Base-by-base conservation (phyloP, 2,329 filamentous ascomycete species). In the Colletotrichum camelliae region DNA sequence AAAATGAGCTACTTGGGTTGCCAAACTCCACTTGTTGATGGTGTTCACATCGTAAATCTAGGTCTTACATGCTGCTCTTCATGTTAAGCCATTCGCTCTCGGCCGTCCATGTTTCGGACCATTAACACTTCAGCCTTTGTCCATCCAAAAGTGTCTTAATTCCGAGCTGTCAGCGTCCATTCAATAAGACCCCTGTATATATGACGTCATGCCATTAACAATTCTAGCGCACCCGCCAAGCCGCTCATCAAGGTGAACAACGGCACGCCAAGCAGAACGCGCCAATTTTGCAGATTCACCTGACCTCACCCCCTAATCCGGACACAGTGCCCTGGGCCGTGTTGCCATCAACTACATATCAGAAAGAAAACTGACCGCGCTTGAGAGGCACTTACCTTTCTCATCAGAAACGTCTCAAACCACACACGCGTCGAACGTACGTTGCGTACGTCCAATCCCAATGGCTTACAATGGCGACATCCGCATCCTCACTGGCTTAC, bases 401-500 rank as follows among this genome's bases (percentile, higher is more conserved):
- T 31, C 3, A 9, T 35, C 58, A 2, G 1, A 35, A 35, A 0
- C 1, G 12, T 35, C 12, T 24, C 61, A 16, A 29, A 16, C n/a
- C 0, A 18, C 18, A 6, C n/a, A 21, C 35, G 10, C 16, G 61
- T 33, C 2, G 16, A 48, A 4, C 37, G 37, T 58, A 68, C 66
- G 57, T 13, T 12, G 7, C 16, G 55, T 35, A 52, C 70, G 39
- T 31, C 15, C 55, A 18, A n/a, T n/a, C 43, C 15, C 7, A 21
- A 65, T 55, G 60, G 35, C 48, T 18, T 24, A 24, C 33, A 24
- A 70, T 76, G 67, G 67, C 75, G 2, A 31, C 33, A 18, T 52
- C 39, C 35, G 62, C 58, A 61, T 76, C 81, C 16, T 85, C 84
- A 21, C 81, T 88, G 5, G 85, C 91, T 0, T 95, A 94, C 80